Conservation (phyloP, 1,139 yeast species). For the Arxiozyma telluris region DNA sequence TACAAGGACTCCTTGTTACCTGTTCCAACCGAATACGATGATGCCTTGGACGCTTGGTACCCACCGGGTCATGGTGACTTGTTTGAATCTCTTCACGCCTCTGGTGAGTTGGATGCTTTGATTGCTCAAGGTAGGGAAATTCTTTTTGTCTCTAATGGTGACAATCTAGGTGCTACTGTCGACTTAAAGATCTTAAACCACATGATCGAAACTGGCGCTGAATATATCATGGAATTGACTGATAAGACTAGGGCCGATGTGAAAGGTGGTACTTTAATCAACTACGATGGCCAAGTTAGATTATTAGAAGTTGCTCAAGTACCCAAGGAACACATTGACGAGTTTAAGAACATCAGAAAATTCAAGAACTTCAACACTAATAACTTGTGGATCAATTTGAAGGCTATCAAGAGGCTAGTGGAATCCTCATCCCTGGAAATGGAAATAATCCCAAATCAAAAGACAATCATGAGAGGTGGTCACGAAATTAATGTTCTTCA, state of each 20-base stretch:
- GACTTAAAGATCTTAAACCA: slow-evolving; percentile 85
- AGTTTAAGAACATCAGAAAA: slow-evolving; percentile 93
- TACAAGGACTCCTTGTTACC: slow-evolving; percentile 91
- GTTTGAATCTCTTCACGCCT: slow-evolving; percentile 79
- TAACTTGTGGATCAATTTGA: slow-evolving; percentile 93
- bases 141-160: slow-evolving; percentile 94
- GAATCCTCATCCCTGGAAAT: slow-evolving; percentile 75
- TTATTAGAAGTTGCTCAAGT: slow-evolving; percentile 97
- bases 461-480: slow-evolving; percentile 66
- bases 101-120: slow-evolving; percentile 87
- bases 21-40: slow-evolving; percentile 72
- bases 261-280: slow-evolving; percentile 97
- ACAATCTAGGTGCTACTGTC: slow-evolving; percentile 96
- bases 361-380: slow-evolving; percentile 97
- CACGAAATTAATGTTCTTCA: slow-evolving; percentile 82
- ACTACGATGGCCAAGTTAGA: slow-evolving; percentile 91
- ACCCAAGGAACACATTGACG: slow-evolving; percentile 97
- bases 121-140: slow-evolving; percentile 92
- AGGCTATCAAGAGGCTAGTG: slow-evolving; percentile 86
- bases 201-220: slow-evolving; percentile 85
- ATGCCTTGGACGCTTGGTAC: slow-evolving; percentile 81
- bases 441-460: slow-evolving; percentile 93
- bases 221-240: slow-evolving; percentile 96
- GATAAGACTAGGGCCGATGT: slow-evolving; percentile 99
- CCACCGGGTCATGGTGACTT: slow-evolving; percentile 99